Percentiles rank a stretch among this genome's conserved stretches.
Evolutionary conservation across 805 yeast genomes (phyloP).

Genomic region (Wickerhamomyces strasburgensis): DNA sequence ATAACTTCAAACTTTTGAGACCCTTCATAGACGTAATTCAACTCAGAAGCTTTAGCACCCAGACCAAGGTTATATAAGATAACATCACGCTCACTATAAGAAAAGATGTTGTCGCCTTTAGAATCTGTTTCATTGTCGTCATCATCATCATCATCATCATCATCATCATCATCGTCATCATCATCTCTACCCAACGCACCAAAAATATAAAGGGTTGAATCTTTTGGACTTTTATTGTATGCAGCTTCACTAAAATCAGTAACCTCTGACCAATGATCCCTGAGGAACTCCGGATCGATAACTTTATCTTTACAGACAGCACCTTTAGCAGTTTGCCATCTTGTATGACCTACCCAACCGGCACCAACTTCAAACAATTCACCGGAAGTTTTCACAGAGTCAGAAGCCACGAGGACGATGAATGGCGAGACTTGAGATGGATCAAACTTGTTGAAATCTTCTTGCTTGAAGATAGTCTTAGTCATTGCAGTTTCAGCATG

Average conservation of each 20-base stretch:
- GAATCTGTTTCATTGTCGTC: conserved; percentile 44
- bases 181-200: conserved; percentile 48
- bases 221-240: conserved; percentile 59
- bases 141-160: conserved; percentile 39
- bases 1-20: conserved; percentile 73
- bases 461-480: conserved; percentile 71
- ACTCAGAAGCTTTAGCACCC: conserved; percentile 76
- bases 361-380: conserved; percentile 90
- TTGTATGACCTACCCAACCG: conserved; percentile 92
- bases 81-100: conserved; percentile 62
- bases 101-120: conserved; percentile 40
- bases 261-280: conserved; percentile 61
- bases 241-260: conserved; percentile 55
- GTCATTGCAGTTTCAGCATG: conserved; percentile 99
- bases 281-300: conserved; percentile 62
- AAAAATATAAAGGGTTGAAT: conserved; percentile 75
- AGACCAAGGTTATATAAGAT: conserved; percentile 85
- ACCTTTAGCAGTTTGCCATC: conserved; percentile 94
- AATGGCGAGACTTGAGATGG: conserved; percentile 90
- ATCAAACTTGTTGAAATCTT: conserved; percentile 77
- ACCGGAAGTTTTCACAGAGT: conserved; percentile 65
- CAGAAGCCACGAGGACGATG: conserved; percentile 73
- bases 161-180: conserved; percentile 28
- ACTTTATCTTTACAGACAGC: conserved; percentile 46
- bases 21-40: conserved; percentile 76